phyloP scores from a whole-genome alignment of 495 filamentous ascomycete genomes.

The Penicillium egyptiacum region DNA sequence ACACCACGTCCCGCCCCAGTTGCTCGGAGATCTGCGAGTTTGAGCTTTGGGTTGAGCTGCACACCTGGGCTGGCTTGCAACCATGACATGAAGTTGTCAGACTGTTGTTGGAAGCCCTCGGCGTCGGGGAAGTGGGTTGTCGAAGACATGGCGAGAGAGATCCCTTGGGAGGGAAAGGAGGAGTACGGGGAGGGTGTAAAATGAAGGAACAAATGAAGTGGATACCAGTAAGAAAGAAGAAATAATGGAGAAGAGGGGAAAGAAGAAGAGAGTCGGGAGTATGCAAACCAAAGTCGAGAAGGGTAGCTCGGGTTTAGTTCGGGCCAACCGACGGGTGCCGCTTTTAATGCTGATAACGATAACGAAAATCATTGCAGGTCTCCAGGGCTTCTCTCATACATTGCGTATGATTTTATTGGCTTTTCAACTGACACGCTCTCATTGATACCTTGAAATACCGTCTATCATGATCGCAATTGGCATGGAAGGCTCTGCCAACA shows the following conservation, averaged over 20 bases:
- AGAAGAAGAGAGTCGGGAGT: conserved; percentile 17
- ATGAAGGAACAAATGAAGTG: not conserved
- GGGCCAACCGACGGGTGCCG: conserved; percentile 30
- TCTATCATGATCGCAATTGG: conserved; percentile 77
- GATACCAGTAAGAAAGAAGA: conserved; percentile 14
- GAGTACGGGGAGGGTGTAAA: conserved; percentile 1
- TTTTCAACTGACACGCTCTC: not conserved
- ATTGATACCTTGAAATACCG: not conserved
- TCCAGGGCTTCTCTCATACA: not conserved
- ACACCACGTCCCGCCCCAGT: conserved; percentile 58
- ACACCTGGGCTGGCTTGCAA: conserved; percentile 51
- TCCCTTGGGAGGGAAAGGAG: conserved; percentile 12
- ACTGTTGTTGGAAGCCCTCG: conserved; percentile 48
- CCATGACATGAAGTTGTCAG: conserved; percentile 56
- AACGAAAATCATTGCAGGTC: conserved; percentile 18
- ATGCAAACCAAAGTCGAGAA: conserved; percentile 13
- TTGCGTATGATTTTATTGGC: not conserved
- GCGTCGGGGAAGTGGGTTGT: conserved; percentile 39
- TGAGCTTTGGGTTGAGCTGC: conserved; percentile 54
- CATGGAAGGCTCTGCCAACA: conserved; percentile 97
- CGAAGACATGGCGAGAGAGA: conserved; percentile 35
- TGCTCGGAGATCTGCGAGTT: conserved; percentile 53
- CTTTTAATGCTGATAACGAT: conserved; percentile 32
- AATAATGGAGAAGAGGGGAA: conserved; percentile 21
- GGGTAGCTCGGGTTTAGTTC: conserved; percentile 23